phyloP scores from a whole-genome alignment of 140 eudicot species.

The Stevia rebaudiana region DNA sequence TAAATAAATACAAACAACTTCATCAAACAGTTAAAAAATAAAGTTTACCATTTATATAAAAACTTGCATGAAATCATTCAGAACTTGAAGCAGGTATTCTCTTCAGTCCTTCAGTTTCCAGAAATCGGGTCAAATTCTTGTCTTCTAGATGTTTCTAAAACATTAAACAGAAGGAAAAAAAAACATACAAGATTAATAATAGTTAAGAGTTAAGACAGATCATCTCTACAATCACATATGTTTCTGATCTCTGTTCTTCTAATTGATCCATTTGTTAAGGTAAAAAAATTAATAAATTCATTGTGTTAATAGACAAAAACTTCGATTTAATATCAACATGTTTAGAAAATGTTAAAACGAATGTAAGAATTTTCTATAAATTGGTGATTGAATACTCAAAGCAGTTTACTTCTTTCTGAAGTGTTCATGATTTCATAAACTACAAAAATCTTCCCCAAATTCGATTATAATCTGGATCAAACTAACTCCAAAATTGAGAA shows the following conservation, averaged over 20 bases:
- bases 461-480: background rate
- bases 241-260: background rate
- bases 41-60: conserved; percentile 21
- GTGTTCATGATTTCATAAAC: conserved; percentile 7
- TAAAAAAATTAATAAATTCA: background rate
- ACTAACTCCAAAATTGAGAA: background rate
- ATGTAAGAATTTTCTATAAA: background rate
- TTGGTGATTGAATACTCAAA: background rate
- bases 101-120: conserved; percentile 72
- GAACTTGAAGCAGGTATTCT: conserved; percentile 39
- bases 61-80: conserved; percentile 29
- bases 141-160: conserved; percentile 84
- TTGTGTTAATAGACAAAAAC: background rate
- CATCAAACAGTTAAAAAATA: background rate
- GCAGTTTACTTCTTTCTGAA: background rate
- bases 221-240: background rate
- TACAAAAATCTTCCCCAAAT: conserved; percentile 10
- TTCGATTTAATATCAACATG: background rate
- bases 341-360: background rate
- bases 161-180: background rate
- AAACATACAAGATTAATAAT: too few species aligned
- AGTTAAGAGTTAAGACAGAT: background rate
- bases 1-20: too few species aligned
- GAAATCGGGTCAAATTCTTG: conserved; percentile 67
- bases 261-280: background rate